Evolutionary conservation across 2,329 filamentous ascomycete genomes (phyloP), one percentile per base, ranked within the genome.

Genomic region (Colletotrichum tanaceti): DNA sequence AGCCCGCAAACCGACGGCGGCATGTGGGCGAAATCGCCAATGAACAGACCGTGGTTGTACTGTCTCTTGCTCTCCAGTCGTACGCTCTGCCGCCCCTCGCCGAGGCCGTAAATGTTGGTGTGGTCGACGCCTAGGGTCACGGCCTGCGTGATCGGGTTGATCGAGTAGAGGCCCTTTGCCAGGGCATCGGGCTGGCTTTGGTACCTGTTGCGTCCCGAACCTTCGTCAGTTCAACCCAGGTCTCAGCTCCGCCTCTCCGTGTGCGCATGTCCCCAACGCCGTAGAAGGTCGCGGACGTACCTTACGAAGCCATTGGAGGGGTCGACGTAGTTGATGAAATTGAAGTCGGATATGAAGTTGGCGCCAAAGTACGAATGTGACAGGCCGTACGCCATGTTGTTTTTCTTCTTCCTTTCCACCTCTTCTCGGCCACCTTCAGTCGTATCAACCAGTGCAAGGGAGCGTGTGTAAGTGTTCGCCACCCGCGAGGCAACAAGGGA

Each of bases 21-120:
- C 90, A 94, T 93, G 73, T 94, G 91, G 20, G 83, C 82, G 59
- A 93, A 86, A 75, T 94, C 91, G 24, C 91, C 83, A 58, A 94
- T 89, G 73, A 93, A 88, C 11, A 93, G 84, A 1, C 90, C 91
- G 72, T 89, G 84, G 38, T 84, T 87, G 76, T 89, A 94, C 4
- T 82, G 78, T 58, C 86, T 83, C 61, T 87, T 90, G 78, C 89
- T 92, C 50, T 88, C 87, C 14, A 94, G 78, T 18, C 91, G 86
- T 46, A 94, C 86, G 71, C 89, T 92, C 11, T 84, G 82, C 20
- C 85, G 78, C n/a, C 85, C 85, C 63, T 77, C 73, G 58, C 78
- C 73, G 3, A 76, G 70, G 2, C 72, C 72, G 70, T 82, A 83
- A 2, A 63, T 75, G 58, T 80, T 81, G 43, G 73, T 77, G 55